A percentile compares a stretch with the other conserved stretches of the same genome.
These are phyloP conservation scores for Chaetomium fimeti DNA, from an alignment of 495 filamentous ascomycete genomes.

Conservation along the genomic window DNA sequence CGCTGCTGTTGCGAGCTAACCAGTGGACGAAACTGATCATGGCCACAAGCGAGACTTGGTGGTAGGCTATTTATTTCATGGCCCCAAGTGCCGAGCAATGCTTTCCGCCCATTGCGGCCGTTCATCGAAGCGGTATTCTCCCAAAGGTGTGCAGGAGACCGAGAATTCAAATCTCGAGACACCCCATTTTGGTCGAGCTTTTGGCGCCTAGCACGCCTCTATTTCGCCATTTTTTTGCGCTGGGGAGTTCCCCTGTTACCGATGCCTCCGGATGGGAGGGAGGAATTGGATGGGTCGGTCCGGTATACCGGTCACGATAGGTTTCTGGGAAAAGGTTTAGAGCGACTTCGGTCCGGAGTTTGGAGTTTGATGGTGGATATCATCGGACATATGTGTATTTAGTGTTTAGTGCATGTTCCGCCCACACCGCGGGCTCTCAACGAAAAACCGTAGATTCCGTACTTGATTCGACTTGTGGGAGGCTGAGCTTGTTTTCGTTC, in stretches of 20 bases:
- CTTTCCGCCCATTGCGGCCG: not conserved
- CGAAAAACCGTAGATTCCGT: not conserved
- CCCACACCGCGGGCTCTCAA: not conserved
- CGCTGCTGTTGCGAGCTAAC: not conserved
- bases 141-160: not conserved
- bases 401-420: not conserved
- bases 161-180: not conserved
- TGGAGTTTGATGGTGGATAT: not conserved
- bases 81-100: not conserved
- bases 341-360: not conserved
- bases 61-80: not conserved
- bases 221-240: not conserved
- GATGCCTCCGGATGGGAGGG: conserved; percentile 8
- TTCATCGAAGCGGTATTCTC: not conserved
- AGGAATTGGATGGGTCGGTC: conserved; percentile 1
- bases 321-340: not conserved
- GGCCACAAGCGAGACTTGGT: not conserved
- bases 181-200: not conserved
- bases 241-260: not conserved
- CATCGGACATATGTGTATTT: not conserved
- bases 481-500: not conserved
- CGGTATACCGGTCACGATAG: not conserved
- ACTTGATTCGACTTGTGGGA: too few relatives aligned
- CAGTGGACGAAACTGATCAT: not conserved
- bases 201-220: not conserved